Base-by-base conservation (phyloP, 345 rosid genomes). In the Eucalyptus rudis region DNA sequence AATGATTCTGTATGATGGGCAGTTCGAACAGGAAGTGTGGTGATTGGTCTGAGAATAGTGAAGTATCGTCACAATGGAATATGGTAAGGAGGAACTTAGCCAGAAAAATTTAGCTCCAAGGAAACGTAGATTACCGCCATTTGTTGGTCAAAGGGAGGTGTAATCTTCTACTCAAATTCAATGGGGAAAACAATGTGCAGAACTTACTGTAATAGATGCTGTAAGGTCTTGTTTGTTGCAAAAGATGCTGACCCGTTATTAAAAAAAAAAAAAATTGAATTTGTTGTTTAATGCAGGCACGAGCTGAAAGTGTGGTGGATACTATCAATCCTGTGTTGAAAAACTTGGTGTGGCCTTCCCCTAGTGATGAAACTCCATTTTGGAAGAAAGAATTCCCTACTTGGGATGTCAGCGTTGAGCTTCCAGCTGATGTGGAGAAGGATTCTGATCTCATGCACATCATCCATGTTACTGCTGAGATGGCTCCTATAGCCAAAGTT, bases 401-500 rank as follows among this genome's bases (percentile, higher is more conserved):
- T 59, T 88, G 90, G 90, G 91, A 93, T 89, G 91, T 76, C 29
- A 80, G 64, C 88, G 25, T 83, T 4, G 88, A 88, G 51, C 88
- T 89, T 79, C 93, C 88, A 7, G 49, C 66, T 88, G 93, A 90
- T 80, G 79, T 80, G 54, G 90, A 88, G 86, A 94, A 91, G 89
- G 94, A 94, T 91, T 89, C 91, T 17, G 86, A 91, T 89, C 90
- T 49, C 27, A 76, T 93, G 90, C 95, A 93, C 85, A 50, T 93
- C 68, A 90, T 94, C 27, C 95, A 93, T 87, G 92, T 94, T 51
- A 93, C 96, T 17, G 94, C 95, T 59, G 95, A 93, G 90, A 93
- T 93, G 95, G 94, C 95, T 14, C 95, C 96, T 3, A 92, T 94
- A 40, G 96, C 95, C 4, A 93, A 94, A 91, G 96, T 94, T n/a